phyloP scores from a whole-genome alignment of 352 stramenopile species.

The Globisporangium megalacanthum region DNA sequence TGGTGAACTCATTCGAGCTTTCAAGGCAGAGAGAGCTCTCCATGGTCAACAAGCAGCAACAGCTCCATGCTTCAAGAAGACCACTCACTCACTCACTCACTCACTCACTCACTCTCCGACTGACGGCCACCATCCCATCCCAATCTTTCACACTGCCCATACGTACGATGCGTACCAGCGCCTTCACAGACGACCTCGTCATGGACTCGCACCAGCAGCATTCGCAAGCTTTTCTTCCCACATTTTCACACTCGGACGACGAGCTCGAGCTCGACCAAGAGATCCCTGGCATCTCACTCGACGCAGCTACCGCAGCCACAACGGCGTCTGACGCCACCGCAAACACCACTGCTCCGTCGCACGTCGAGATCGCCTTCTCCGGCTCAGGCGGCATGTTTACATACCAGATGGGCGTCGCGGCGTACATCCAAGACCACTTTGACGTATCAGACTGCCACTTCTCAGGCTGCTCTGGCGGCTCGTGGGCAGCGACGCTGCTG shows the following conservation, averaged over 20 bases:
- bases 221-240: neutral
- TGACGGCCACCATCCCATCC: too few relatives aligned
- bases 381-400: conserved; percentile 62
- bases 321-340: conserved; percentile 12
- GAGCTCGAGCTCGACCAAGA: conserved; percentile 1
- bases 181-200: neutral
- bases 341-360: too few relatives aligned
- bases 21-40: too few relatives aligned
- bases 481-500: conserved; percentile 37
- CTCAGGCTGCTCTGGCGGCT: conserved; percentile 34
- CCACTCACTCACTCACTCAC: too few relatives aligned
- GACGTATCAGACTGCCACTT: conserved; percentile 37
- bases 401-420: conserved; percentile 69
- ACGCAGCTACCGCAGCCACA: neutral
- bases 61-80: too few relatives aligned
- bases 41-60: too few relatives aligned
- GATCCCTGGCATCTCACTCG: neutral
- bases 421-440: conserved; percentile 63
- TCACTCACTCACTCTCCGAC: too few relatives aligned
- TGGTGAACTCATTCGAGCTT: too few relatives aligned
- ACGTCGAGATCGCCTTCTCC: conserved; percentile 64
- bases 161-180: too few relatives aligned
- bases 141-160: too few relatives aligned
- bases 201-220: neutral
- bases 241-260: neutral